Conservation (phyloP, 495 filamentous ascomycete species). For the Hyaloscypha finlandica region DNA sequence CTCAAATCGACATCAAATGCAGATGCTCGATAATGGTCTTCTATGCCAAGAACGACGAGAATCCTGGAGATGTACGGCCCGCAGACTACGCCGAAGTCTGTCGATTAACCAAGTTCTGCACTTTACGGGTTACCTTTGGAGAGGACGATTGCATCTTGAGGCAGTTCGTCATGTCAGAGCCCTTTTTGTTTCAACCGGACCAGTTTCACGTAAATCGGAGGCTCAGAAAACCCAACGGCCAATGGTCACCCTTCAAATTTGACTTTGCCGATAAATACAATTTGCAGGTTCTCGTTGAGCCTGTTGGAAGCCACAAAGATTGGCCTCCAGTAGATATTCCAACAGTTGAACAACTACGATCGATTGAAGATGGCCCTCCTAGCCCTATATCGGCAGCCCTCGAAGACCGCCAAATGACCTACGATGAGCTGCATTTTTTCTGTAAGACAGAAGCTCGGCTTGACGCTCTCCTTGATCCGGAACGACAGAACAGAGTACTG, state of each 20-base stretch:
- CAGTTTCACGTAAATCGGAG: slow-evolving; percentile 48
- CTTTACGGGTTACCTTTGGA: slow-evolving; percentile 14
- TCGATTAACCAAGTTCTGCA: slow-evolving; percentile 11
- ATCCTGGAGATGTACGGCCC: slow-evolving; percentile 11
- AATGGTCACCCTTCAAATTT: slow-evolving; percentile 31
- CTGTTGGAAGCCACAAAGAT: slow-evolving; percentile 40
- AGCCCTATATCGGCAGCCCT: slow-evolving; percentile 14
- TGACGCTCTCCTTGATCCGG: slow-evolving; percentile 14
- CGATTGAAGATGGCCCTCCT: not conserved
- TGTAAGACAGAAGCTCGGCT: slow-evolving; percentile 1
- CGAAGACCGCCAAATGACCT: not conserved
- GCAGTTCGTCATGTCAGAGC: slow-evolving; percentile 40
- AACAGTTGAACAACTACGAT: not conserved
- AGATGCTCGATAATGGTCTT: slow-evolving; percentile 18
- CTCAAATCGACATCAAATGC: slow-evolving; percentile 17
- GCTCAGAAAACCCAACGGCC: slow-evolving; percentile 32
- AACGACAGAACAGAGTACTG: slow-evolving; percentile 4
- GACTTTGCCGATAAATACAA: slow-evolving; percentile 48
- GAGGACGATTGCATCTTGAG: slow-evolving; percentile 15
- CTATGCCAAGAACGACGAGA: slow-evolving; percentile 22
- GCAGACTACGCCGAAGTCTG: slow-evolving; percentile 19
- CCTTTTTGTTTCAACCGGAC: slow-evolving; percentile 48
- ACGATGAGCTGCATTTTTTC: slow-evolving; percentile 18
- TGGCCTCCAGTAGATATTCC: slow-evolving; percentile 46
- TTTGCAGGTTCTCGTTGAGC: slow-evolving; percentile 48